These are phyloP conservation scores for Aegilops tauschii DNA, from an alignment of 176 grass and related monocot genomes.

Conservation along the genomic window DNA sequence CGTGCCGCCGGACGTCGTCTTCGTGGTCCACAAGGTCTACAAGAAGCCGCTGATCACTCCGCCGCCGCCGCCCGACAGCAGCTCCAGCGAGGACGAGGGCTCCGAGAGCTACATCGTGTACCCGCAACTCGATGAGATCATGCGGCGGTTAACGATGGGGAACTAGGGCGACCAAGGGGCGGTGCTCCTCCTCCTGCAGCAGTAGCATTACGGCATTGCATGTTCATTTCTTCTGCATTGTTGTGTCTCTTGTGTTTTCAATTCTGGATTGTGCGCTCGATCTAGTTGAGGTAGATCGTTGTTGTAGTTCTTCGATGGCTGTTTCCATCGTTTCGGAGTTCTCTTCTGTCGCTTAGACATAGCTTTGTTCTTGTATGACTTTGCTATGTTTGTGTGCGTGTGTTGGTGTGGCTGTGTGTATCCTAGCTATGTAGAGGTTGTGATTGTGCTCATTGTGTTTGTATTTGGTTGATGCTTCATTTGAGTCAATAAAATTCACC, in stretches of 20 bases:
- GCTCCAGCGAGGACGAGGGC: background rate
- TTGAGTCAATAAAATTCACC: too few species aligned
- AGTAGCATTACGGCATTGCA: background rate
- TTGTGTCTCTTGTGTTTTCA: too few species aligned
- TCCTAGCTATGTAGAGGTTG: too few species aligned
- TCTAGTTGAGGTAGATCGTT: background rate
- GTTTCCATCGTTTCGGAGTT: too few species aligned
- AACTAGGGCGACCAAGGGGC: background rate
- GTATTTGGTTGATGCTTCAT: too few species aligned
- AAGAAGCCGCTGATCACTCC: background rate
- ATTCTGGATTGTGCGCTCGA: background rate
- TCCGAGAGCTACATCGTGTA: background rate
- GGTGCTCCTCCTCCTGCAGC: background rate
- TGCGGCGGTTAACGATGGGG: background rate
- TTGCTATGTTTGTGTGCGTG: too few species aligned
- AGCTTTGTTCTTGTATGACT: too few species aligned
- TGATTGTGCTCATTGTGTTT: too few species aligned
- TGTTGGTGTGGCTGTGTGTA: too few species aligned
- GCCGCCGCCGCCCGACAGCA: background rate
- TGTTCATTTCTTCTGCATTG: background rate
- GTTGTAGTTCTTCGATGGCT: too few species aligned
- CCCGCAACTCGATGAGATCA: background rate
- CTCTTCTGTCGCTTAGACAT: too few species aligned
- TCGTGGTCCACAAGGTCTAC: slow-evolving; percentile 1
- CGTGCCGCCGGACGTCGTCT: background rate